Base-by-base conservation (phyloP, 164 flowering plant genomes). In the Santalum album region DNA sequence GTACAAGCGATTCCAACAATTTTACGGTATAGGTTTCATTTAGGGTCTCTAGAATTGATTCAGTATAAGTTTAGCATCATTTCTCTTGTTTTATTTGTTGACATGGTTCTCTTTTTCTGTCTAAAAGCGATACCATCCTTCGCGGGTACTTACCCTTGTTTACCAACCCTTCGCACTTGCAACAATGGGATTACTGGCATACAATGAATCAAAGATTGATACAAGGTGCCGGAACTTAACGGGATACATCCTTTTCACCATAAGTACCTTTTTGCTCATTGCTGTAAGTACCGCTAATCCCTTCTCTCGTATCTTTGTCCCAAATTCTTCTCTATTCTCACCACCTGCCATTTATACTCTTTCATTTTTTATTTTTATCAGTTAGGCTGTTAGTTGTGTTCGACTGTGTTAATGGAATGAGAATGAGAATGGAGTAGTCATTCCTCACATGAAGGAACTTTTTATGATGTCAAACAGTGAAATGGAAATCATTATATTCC, bases 81-180 rank as follows among this genome's bases (percentile, higher is more conserved):
- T 38, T 9, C 16, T 11, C 42, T 9, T 38, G 16, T 38, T 11
- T 11, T 2, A 38, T 6, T n/a, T 60, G n/a, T 11, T 69, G 32
- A 55, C 34, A 16, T 32, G 15, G 6, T 22, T 47, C 22, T 23
- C 24, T 12, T 58, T 55, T 36, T 32, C 6, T 18, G 22, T 55
- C 32, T 74, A 72, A 4, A 40, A 84, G 95, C 12, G 36, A 1
- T 87, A 87, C 68, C 96, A 87, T 69, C 89, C 95, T 21, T 51
- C 87, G n/a, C 68, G 95, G 61, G 87, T 82, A 9, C 89, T 87
- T 35, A 76, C 91, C 12, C 77, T 87, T 0, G 87, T 87, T 10
- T 87, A 87, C 58, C 87, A 87, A 67, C 85, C 89, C 7, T 84
- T 82, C 62, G 91, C 91, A 0, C 35, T 75, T 38, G 82, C 67